These are phyloP conservation scores for Colletotrichum orchidophilum DNA, from an alignment of 2,329 filamentous ascomycete species.

Conservation along the genomic window DNA sequence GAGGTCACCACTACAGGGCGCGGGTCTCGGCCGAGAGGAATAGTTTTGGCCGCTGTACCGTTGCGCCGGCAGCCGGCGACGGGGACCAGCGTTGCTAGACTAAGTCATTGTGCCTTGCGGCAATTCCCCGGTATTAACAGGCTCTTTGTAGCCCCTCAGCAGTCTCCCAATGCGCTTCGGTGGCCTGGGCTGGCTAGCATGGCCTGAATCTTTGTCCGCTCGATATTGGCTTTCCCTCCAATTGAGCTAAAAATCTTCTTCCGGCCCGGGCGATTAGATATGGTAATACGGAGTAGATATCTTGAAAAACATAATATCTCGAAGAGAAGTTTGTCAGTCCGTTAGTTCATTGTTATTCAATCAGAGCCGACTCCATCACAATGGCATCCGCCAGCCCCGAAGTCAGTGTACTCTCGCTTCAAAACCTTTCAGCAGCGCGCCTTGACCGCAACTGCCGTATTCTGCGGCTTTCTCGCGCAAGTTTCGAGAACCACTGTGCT, in stretches of 20 bases:
- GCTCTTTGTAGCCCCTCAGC: background rate
- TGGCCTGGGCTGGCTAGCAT: background rate
- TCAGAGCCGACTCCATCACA: too few relatives aligned
- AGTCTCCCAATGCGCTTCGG: background rate
- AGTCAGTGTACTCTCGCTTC: conserved; percentile 10
- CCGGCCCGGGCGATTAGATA: too few relatives aligned
- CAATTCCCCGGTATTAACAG: background rate
- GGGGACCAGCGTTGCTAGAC: background rate
- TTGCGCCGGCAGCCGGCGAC: background rate
- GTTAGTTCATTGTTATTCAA: too few relatives aligned
- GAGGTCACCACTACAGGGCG: background rate
- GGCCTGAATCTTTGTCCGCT: background rate
- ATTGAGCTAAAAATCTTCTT: background rate
- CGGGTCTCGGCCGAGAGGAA: background rate
- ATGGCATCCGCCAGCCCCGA: background rate
- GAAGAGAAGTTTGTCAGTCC: too few relatives aligned
- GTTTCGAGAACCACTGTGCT: conserved; percentile 78
- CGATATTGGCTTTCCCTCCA: background rate
- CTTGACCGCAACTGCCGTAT: conserved; percentile 37
- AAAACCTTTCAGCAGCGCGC: conserved; percentile 10
- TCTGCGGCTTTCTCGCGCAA: conserved; percentile 73
- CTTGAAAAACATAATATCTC: too few relatives aligned
- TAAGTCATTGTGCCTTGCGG: background rate
- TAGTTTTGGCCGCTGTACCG: background rate
- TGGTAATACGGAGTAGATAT: too few relatives aligned